Evolutionary conservation across 2,329 filamentous ascomycete species (phyloP).

Genomic region (Tolypocladium ovalisporum): DNA sequence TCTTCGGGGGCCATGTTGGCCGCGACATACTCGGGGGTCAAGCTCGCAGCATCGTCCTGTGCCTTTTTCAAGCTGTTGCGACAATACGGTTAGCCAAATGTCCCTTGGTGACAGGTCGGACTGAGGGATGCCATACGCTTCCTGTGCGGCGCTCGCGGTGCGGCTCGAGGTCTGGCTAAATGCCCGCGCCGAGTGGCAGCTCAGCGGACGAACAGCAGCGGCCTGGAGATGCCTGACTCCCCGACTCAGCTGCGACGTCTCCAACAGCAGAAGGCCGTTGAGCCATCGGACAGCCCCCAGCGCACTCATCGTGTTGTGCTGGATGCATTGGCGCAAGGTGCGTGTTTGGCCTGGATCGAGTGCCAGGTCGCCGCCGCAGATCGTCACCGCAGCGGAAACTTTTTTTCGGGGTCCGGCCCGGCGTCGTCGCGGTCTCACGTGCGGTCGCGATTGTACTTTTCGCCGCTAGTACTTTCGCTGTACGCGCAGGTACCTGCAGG

Average conservation of each 20-base stretch:
- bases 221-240: slow-evolving; percentile 16
- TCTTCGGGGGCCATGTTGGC: slow-evolving; percentile 75
- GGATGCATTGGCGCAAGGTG: neutral
- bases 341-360: neutral
- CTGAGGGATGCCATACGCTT: slow-evolving; percentile 22
- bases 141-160: slow-evolving; percentile 25
- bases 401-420: neutral
- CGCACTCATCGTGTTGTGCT: slow-evolving; percentile 25
- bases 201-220: slow-evolving; percentile 10
- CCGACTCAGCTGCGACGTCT: slow-evolving; percentile 15
- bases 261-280: slow-evolving; percentile 24
- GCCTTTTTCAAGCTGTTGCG: slow-evolving; percentile 34
- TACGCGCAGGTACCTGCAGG: neutral
- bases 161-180: slow-evolving; percentile 22
- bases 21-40: slow-evolving; percentile 52
- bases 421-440: neutral
- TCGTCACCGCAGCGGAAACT: neutral
- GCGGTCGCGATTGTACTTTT: neutral
- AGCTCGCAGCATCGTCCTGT: slow-evolving; percentile 38
- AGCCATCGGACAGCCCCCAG: slow-evolving; percentile 28
- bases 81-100: slow-evolving; percentile 5
- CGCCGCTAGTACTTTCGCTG: neutral
- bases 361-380: neutral
- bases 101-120: neutral
- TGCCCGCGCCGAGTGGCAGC: slow-evolving; percentile 14